Evolutionary conservation across 306 rosid genomes (phyloP), one percentile per base, ranked within the genome.

Genomic region (Lathyrus sativus): DNA sequence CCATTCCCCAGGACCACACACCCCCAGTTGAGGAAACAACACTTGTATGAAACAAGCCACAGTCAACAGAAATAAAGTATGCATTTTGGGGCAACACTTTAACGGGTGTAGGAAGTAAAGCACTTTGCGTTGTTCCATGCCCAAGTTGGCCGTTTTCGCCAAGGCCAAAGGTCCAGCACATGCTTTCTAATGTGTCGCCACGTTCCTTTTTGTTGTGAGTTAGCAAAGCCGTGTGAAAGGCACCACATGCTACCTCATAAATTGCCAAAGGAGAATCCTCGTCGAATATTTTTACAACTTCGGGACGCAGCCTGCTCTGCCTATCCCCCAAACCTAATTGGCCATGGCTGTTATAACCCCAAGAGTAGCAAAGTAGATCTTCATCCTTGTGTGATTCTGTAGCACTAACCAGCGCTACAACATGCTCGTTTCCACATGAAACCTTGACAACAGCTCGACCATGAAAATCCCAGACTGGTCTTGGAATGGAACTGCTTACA

Each of bases 1-100:
- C 93, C 98, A 92, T 92, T 76, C 98, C 98, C 98, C 98, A 92
- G 2, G 89, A 89, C 96, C 98, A 89, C 70, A 88, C 91, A 71
- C 85, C 88, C 57, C 98, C 98, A 0, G 74, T 81, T 2, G 91
- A 83, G 43, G 98, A 92, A 77, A 85, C 91, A 54, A 86, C 90
- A 67, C 96, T 82, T 0, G 96, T 88, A 76, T 92, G 98, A 74
- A 92, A 92, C 67, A 92, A 77, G 70, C 98, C 96, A 74, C 98
- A 92, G 78, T 77, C 96, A 22, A 88, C 71, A 41, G 85, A 82
- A 53, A 79, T 44, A 49, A 92, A 85, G 53, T 72, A 50, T 41
- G 76, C 65, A 37, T 72, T 12, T 41, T 77, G 77, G 4, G 91
- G 96, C 86, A 92, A 78, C 44, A 82, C 91, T 68, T 81, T 79